phyloP scores from a whole-genome alignment of 352 stramenopile genomes.

The Phytophthora podocarpi region DNA sequence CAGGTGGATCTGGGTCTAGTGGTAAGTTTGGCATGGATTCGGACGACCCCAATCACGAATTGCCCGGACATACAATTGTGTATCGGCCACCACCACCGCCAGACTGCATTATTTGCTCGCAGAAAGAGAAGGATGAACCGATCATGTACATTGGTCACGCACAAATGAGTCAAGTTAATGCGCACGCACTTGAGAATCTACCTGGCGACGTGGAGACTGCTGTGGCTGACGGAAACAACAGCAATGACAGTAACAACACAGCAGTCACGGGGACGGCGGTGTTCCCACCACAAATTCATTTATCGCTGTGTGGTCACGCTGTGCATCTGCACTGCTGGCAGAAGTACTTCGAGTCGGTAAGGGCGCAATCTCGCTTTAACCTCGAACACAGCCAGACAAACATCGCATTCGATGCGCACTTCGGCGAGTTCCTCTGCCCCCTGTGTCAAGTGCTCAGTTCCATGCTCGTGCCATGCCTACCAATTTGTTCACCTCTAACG shows the following conservation, averaged over 20 bases:
- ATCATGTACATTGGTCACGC: constrained; percentile 89
- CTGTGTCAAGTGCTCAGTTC: constrained; percentile 92
- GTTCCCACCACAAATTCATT: constrained; percentile 71
- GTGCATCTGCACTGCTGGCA: constrained; percentile 90
- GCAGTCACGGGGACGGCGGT: constrained; percentile 5
- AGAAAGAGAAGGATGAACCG: constrained; percentile 82
- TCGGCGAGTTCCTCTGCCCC: constrained; percentile 90
- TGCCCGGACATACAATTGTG: constrained; percentile 48
- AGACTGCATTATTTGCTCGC: constrained; percentile 87
- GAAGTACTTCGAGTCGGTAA: constrained; percentile 90
- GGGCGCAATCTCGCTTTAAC: constrained; percentile 70
- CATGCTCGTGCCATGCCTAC: constrained; percentile 87
- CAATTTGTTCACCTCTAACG: constrained; percentile 59
- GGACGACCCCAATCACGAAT: constrained; percentile 22
- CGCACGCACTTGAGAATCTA: constrained; percentile 53
- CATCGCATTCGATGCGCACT: constrained; percentile 86
- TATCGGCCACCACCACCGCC: constrained; percentile 69
- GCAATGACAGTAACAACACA: constrained; percentile 7
- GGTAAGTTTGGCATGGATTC: constrained; percentile 24
- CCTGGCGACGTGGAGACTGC: constrained; percentile 38
- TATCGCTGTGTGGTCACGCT: constrained; percentile 89
- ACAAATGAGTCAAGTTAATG: constrained; percentile 70
- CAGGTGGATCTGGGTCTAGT: constrained; percentile 21
- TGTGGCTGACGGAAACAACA: constrained; percentile 20
- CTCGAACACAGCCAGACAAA: constrained; percentile 77